Percentiles rank a stretch among this genome's conserved stretches.
phyloP scores from a whole-genome alignment of 495 filamentous ascomycete genomes.

The Penicillium macrosclerotiorum region DNA sequence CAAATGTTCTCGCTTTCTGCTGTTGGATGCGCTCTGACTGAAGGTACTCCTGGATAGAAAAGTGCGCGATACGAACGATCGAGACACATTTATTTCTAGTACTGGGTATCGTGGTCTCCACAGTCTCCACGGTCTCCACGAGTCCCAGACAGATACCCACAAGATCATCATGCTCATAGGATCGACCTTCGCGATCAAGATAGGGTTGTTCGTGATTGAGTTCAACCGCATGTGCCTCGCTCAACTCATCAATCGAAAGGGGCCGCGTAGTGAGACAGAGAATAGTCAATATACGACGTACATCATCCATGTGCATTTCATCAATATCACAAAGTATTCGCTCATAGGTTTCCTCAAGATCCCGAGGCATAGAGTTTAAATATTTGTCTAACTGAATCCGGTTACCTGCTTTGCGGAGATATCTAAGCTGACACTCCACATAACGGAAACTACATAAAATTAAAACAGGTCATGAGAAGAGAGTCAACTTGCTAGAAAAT shows the following conservation, averaged over 20 bases:
- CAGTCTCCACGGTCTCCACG: not conserved
- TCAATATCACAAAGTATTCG: not conserved
- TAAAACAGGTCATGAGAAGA: not conserved
- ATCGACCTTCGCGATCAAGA: not conserved
- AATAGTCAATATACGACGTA: not conserved
- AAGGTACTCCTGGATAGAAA: not conserved
- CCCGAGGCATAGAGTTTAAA: not conserved
- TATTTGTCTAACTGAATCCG: not conserved
- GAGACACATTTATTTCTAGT: not conserved
- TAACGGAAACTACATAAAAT: too few species aligned
- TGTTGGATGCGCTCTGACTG: not conserved
- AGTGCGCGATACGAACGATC: not conserved
- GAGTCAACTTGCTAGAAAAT: not conserved
- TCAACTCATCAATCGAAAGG: not conserved
- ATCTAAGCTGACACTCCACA: not conserved
- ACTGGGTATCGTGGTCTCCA: not conserved
- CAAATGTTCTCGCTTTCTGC: not conserved
- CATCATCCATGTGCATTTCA: not conserved
- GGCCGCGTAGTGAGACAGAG: not conserved
- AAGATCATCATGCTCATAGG: not conserved
- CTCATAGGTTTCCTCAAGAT: not conserved
- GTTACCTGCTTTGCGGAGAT: not conserved
- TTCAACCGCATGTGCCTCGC: not conserved
- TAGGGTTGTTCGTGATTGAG: not conserved
- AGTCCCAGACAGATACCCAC: not conserved